phyloP scores from a whole-genome alignment of 192 early-diverging fungal species.

The Coemansia sp. region DNA sequence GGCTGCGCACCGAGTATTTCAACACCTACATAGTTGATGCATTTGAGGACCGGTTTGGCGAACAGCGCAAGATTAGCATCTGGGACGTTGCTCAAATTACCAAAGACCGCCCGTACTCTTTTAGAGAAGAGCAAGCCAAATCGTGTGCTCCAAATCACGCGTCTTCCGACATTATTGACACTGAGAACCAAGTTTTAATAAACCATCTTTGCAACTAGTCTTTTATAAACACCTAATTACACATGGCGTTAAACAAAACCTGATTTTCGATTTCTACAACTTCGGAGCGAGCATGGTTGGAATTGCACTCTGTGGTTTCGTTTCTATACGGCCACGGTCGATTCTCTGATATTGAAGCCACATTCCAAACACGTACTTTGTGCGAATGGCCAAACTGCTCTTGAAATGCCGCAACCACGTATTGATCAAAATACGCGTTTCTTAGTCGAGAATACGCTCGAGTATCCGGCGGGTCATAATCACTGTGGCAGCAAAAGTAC shows the following conservation, averaged over 20 bases:
- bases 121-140: conserved; percentile 17
- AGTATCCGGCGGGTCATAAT: conserved; percentile 13
- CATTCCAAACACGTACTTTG: conserved; percentile 47
- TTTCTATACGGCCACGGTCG: conserved; percentile 12
- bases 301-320: conserved; percentile 7
- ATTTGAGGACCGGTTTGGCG: conserved; percentile 15
- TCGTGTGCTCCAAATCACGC: conserved; percentile 55
- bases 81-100: conserved; percentile 52
- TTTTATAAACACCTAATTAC: neutral
- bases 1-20: conserved; percentile 25
- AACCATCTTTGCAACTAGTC: conserved; percentile 25
- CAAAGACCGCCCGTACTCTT: conserved; percentile 26
- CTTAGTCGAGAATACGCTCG: conserved; percentile 32
- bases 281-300: conserved; percentile 3
- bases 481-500: conserved; percentile 57
- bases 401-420: conserved; percentile 22
- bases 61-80: conserved; percentile 4
- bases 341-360: conserved; percentile 33
- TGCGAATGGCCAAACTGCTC: conserved; percentile 20
- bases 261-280: conserved; percentile 2
- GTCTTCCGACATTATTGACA: conserved; percentile 43
- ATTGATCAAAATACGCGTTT: conserved; percentile 24
- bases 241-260: neutral
- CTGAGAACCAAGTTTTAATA: conserved; percentile 49
- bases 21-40: conserved; percentile 21